Percentiles rank a stretch among this genome's conserved stretches.
These are phyloP conservation scores for Senecio squalidus DNA, from an alignment of 140 eudicot species.

Conservation along the genomic window DNA sequence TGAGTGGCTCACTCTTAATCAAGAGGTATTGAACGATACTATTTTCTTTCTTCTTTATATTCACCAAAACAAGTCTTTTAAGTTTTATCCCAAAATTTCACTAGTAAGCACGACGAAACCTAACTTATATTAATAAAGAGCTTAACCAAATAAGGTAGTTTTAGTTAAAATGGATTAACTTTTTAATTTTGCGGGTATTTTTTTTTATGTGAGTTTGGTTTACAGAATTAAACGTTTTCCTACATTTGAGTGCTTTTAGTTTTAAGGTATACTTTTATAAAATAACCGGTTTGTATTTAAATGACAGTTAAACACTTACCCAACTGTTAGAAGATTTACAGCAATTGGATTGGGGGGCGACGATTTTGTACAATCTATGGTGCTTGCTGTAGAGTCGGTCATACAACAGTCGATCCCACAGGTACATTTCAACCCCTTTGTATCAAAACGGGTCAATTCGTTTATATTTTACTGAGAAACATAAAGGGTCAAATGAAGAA, in stretches of 20 bases:
- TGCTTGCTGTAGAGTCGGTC: constrained; percentile 81
- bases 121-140: too few species aligned
- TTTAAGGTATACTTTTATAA: background rate
- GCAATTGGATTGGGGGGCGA: constrained; percentile 96
- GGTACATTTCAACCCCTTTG: too few species aligned
- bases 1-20: constrained; percentile 81
- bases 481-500: too few species aligned
- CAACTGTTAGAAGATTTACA: constrained; percentile 80
- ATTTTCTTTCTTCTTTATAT: background rate
- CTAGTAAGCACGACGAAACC: background rate
- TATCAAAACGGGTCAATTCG: too few species aligned
- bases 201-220: background rate
- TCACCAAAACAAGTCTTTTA: background rate
- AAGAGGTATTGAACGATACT: constrained; percentile 44
- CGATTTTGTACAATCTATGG: constrained; percentile 86
- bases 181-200: background rate
- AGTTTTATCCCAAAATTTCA: background rate
- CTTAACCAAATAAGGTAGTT: too few species aligned
- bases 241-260: background rate
- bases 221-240: background rate
- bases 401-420: constrained; percentile 61
- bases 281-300: constrained; percentile 7
- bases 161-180: background rate
- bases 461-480: too few species aligned
- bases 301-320: constrained; percentile 66